Evolutionary conservation across 768 basidiomycete species (phyloP).

Genomic region (Lactarius quietus): DNA sequence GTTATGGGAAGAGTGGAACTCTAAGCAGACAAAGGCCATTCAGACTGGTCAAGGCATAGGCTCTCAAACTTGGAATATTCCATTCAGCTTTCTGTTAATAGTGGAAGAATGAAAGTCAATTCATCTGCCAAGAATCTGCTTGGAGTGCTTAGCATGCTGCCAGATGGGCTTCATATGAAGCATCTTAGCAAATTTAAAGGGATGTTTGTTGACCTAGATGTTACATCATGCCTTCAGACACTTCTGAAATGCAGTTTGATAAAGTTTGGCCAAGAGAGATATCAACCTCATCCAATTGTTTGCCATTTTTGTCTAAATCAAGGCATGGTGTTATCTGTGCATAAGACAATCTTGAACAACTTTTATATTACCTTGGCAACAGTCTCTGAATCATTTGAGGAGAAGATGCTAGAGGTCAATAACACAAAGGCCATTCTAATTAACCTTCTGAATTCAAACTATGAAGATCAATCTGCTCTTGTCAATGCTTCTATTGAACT

Average conservation of each 20-base stretch:
- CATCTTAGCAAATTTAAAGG: not conserved
- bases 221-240: not conserved
- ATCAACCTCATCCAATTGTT: not conserved
- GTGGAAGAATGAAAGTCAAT: not conserved
- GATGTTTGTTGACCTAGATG: not conserved
- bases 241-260: slow-evolving; percentile 1
- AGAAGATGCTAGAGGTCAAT: not conserved
- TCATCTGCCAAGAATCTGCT: not conserved
- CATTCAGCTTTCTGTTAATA: not conserved
- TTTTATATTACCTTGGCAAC: not conserved
- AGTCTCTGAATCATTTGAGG: not conserved
- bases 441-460: not conserved
- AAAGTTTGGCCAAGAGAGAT: not conserved
- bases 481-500: not conserved
- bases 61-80: slow-evolving; percentile 1
- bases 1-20: not conserved
- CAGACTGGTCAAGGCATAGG: not conserved
- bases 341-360: not conserved
- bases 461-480: not conserved
- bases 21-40: not conserved
- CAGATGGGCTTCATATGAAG: not conserved
- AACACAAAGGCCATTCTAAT: not conserved
- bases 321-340: not conserved
- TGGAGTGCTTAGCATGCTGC: not conserved
- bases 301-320: not conserved